phyloP scores from a whole-genome alignment of 257 asterid genomes.

The Eucommia ulmoides region DNA sequence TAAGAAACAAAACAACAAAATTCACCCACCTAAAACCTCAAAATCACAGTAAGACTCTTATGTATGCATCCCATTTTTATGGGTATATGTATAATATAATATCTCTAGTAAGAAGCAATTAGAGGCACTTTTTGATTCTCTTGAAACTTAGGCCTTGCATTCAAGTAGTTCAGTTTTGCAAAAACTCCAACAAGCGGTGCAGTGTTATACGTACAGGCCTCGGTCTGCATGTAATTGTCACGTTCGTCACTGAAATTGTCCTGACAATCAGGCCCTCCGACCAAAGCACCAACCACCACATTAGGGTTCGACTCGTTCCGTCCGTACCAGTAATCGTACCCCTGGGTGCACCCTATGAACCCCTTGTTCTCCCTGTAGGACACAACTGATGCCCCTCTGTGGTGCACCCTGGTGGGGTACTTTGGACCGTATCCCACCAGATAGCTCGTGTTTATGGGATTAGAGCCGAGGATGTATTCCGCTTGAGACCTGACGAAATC shows the following conservation, averaged over 20 bases:
- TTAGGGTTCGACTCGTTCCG: conserved; percentile 43
- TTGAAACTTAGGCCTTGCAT: conserved; percentile 1
- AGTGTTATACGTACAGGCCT: conserved; percentile 78
- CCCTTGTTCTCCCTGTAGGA: conserved; percentile 30
- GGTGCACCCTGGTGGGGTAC: conserved; percentile 53
- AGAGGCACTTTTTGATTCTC: not conserved
- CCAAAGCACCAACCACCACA: conserved; percentile 51
- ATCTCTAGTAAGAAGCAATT: conserved; percentile 9
- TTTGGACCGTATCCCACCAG: conserved; percentile 54
- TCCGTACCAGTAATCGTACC: conserved; percentile 46
- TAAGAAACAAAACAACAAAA: too few relatives aligned
- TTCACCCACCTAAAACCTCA: too few relatives aligned
- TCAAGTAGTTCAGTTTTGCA: conserved; percentile 28
- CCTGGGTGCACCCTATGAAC: conserved; percentile 64
- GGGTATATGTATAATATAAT: not conserved
- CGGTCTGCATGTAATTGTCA: conserved; percentile 52
- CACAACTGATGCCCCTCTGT: conserved; percentile 50
- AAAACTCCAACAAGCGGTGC: conserved; percentile 70
- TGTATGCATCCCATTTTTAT: too few relatives aligned
- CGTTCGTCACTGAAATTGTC: conserved; percentile 46
- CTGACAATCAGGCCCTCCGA: conserved; percentile 53
- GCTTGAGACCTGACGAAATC: conserved; percentile 40
- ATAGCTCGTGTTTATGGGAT: conserved; percentile 56
- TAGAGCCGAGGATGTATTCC: conserved; percentile 53
- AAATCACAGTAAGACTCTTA: too few relatives aligned